Evolutionary conservation across 352 stramenopile species (phyloP).

Genomic region (Pythium phragmitis): DNA sequence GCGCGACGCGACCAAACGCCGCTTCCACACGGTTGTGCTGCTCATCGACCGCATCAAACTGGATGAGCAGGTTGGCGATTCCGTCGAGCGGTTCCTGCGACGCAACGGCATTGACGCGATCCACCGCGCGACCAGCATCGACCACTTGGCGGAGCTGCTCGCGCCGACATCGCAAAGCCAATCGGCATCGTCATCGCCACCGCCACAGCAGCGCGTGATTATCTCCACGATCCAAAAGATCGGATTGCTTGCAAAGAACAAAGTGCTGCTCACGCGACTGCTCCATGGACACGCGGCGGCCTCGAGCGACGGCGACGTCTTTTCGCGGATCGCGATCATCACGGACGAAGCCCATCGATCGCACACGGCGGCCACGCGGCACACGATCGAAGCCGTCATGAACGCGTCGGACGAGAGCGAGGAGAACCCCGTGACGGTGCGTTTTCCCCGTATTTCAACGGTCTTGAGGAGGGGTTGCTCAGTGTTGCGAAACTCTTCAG

Average conservation of each 20-base stretch:
- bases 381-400: conserved; percentile 68
- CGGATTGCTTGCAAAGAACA: conserved; percentile 61
- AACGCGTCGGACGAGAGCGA: conserved; percentile 34
- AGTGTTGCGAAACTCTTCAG: conserved; percentile 25
- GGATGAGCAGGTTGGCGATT: conserved; percentile 75
- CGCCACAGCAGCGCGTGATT: conserved; percentile 51
- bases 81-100: conserved; percentile 64
- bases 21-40: conserved; percentile 79
- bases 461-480: not conserved
- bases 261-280: conserved; percentile 63
- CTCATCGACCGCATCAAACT: conserved; percentile 83
- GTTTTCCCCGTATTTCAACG: not conserved
- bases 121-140: conserved; percentile 71
- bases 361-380: conserved; percentile 60
- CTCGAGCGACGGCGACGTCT: conserved; percentile 20
- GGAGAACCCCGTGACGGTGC: conserved; percentile 5
- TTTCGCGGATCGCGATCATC: conserved; percentile 74
- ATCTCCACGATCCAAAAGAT: conserved; percentile 86
- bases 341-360: conserved; percentile 84
- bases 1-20: conserved; percentile 34
- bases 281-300: conserved; percentile 41
- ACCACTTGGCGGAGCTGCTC: conserved; percentile 62
- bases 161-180: conserved; percentile 8
- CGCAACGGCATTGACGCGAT: conserved; percentile 74
- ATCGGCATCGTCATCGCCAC: no score